Conservation (phyloP, 2,329 filamentous ascomycete genomes). For the Dryadomyces quercivorus region DNA sequence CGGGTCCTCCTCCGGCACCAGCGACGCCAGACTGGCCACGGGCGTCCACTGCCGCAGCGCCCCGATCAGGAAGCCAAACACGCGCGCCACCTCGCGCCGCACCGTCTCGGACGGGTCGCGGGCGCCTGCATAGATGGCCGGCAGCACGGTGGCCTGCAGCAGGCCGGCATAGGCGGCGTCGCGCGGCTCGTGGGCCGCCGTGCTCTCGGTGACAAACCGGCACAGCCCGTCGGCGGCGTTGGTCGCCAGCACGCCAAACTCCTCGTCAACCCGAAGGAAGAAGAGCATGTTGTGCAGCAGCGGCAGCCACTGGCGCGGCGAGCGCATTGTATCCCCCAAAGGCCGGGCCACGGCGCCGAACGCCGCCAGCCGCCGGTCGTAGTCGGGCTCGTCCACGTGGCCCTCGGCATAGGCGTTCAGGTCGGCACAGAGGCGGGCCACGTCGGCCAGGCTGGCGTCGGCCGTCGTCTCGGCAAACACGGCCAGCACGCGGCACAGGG, state of each 20-base stretch:
- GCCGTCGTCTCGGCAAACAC: slow-evolving; percentile 52
- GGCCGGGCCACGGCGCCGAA: slow-evolving; percentile 61
- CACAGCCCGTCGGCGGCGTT: slow-evolving; percentile 76
- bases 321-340: slow-evolving; percentile 42
- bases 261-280: slow-evolving; percentile 74
- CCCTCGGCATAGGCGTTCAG: slow-evolving; percentile 67
- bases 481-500: slow-evolving; percentile 60
- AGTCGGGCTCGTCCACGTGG: slow-evolving; percentile 76
- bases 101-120: slow-evolving; percentile 74
- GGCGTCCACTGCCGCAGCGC: slow-evolving; percentile 56
- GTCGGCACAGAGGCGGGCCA: slow-evolving; percentile 60
- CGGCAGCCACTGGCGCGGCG: slow-evolving; percentile 70
- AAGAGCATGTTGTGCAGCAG: slow-evolving; percentile 82
- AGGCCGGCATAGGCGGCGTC: slow-evolving; percentile 37
- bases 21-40: slow-evolving; percentile 59
- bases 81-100: slow-evolving; percentile 65
- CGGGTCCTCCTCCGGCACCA: slow-evolving; percentile 39
- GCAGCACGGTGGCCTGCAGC: slow-evolving; percentile 54
- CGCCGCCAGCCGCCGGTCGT: slow-evolving; percentile 65
- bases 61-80: slow-evolving; percentile 68
- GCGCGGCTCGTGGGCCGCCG: slow-evolving; percentile 20
- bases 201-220: slow-evolving; percentile 58
- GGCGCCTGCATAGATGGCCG: slow-evolving; percentile 64
- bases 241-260: slow-evolving; percentile 67
- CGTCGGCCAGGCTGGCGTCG: slow-evolving; percentile 19